These are phyloP conservation scores for Papiliotrema laurentii DNA, from an alignment of 1,284 basidiomycete genomes.

Conservation along the genomic window DNA sequence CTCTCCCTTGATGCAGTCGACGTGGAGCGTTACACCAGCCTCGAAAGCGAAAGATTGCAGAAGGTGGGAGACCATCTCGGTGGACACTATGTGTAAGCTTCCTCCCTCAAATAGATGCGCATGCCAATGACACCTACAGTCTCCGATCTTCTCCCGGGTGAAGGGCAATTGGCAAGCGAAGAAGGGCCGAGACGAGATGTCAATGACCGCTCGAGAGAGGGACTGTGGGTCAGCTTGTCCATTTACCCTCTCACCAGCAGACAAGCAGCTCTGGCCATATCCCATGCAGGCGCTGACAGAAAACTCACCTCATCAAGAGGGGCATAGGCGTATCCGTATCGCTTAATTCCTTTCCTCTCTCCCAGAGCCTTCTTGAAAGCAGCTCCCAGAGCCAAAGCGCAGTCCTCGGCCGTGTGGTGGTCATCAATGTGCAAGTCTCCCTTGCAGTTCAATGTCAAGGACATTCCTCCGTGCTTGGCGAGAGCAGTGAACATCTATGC, in stretches of 20 bases:
- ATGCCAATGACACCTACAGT: slow-evolving; percentile 51
- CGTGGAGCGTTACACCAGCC: slow-evolving; percentile 57
- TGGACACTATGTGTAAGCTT: slow-evolving; percentile 56
- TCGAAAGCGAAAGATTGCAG: slow-evolving; percentile 48
- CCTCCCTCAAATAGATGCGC: background rate
- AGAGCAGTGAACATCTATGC: slow-evolving; percentile 87
- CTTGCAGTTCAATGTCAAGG: slow-evolving; percentile 80
- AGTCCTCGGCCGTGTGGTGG: slow-evolving; percentile 98
- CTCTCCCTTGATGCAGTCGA: slow-evolving; percentile 88
- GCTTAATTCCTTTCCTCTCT: slow-evolving; percentile 86
- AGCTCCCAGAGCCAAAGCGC: slow-evolving; percentile 83
- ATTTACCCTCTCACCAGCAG: background rate
- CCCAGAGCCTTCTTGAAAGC: slow-evolving; percentile 96
- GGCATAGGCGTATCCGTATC: slow-evolving; percentile 95
- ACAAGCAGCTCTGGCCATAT: background rate
- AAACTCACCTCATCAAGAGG: slow-evolving; percentile 87
- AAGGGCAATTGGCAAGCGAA: slow-evolving; percentile 88
- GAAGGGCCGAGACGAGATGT: slow-evolving; percentile 95
- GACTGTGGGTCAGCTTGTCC: slow-evolving; percentile 55
- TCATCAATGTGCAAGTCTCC: slow-evolving; percentile 98
- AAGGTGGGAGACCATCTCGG: slow-evolving; percentile 77
- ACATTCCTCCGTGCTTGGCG: slow-evolving; percentile 90
- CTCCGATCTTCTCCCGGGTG: slow-evolving; percentile 94
- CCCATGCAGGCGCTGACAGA: background rate
- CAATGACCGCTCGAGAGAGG: slow-evolving; percentile 89